Conservation (phyloP, 768 basidiomycete genomes). For the Harrya chromipes region DNA sequence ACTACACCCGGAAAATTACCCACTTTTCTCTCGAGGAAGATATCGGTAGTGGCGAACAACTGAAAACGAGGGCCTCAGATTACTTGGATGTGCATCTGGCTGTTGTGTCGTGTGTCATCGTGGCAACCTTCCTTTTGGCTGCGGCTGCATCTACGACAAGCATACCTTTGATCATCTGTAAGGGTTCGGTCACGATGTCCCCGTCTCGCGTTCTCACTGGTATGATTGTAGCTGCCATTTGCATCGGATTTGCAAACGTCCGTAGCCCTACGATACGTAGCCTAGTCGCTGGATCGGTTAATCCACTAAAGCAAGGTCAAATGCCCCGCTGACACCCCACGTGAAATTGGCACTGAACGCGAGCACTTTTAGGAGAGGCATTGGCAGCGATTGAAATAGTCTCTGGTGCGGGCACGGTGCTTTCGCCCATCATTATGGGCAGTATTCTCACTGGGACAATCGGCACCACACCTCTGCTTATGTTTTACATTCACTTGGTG, state of each 20-base stretch:
- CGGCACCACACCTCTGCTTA: slow-evolving; percentile 14
- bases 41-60: background rate
- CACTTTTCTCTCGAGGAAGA: background rate
- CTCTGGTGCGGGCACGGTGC: slow-evolving; percentile 9
- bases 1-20: slow-evolving; percentile 14
- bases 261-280: slow-evolving; percentile 22
- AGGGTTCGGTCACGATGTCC: background rate
- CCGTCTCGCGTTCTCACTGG: background rate
- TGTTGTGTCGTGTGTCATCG: slow-evolving; percentile 17
- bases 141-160: slow-evolving; percentile 12
- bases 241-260: slow-evolving; percentile 10
- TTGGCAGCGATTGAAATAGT: slow-evolving; percentile 30
- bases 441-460: slow-evolving; percentile 26
- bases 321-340: too few relatives aligned
- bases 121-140: slow-evolving; percentile 11
- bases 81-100: slow-evolving; percentile 28
- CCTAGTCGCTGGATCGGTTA: slow-evolving; percentile 26
- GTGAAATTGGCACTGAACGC: background rate
- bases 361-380: slow-evolving; percentile 21
- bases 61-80: slow-evolving; percentile 16
- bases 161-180: slow-evolving; percentile 15
- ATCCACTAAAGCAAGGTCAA: slow-evolving; percentile 28
- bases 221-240: slow-evolving; percentile 11
- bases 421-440: slow-evolving; percentile 32
- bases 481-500: slow-evolving; percentile 26